Evolutionary conservation across 2,329 filamentous ascomycete species (phyloP).

Genomic region (Phaeosphaeriaceae sp.): DNA sequence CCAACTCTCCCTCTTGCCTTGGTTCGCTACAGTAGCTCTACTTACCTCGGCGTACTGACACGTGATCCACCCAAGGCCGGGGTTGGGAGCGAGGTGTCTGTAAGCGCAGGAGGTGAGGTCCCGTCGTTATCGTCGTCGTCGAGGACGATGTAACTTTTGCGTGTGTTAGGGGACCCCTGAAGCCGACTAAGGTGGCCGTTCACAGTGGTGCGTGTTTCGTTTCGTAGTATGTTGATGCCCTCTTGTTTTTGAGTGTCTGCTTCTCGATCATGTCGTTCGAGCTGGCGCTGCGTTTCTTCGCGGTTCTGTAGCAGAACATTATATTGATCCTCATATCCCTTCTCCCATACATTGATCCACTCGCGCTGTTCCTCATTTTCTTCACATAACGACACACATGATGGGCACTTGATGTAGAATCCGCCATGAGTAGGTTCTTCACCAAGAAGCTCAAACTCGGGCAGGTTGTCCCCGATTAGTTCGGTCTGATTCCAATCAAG

Average conservation of each 20-base stretch:
- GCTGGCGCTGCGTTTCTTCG: constrained; percentile 16
- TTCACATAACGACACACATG: constrained; percentile 42
- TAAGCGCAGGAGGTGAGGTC: constrained; percentile 32
- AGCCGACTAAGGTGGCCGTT: no score
- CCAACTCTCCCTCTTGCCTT: no score
- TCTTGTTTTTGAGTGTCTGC: no score
- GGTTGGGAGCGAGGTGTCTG: constrained; percentile 33
- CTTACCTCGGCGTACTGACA: constrained; percentile 25
- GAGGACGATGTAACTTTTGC: constrained; percentile 1
- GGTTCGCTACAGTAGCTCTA: no score
- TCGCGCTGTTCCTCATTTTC: constrained; percentile 26
- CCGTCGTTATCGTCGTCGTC: constrained; percentile 20
- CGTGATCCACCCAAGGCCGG: constrained; percentile 29
- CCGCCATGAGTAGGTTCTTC: constrained; percentile 52
- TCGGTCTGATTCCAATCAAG: constrained; percentile 59
- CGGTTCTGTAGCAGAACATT: constrained; percentile 27
- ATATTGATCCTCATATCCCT: constrained; percentile 30
- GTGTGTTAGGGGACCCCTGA: not conserved
- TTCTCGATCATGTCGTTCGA: constrained; percentile 19
- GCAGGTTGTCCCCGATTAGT: constrained; percentile 59
- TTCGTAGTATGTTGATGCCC: no score
- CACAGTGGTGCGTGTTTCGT: no score
- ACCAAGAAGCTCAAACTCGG: constrained; percentile 60
- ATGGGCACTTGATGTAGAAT: constrained; percentile 60
- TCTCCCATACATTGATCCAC: constrained; percentile 33